Evolutionary conservation across 1,139 yeast genomes (phyloP), one percentile per base, ranked within the genome.

Genomic region (Geotrichum carabidarum): DNA sequence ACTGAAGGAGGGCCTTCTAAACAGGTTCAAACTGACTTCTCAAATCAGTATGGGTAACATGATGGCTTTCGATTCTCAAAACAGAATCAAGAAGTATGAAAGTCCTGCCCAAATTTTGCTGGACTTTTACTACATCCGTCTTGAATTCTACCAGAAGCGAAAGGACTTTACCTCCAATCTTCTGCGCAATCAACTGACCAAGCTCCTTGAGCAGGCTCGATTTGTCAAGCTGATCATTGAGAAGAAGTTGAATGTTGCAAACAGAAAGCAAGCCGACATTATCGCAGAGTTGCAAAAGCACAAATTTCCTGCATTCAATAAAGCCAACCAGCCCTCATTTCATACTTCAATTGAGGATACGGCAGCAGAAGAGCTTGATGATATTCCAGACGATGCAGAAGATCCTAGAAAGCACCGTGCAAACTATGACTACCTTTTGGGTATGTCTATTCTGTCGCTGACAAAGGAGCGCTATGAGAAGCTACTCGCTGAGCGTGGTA

Each of bases 31-130:
- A 68, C 77, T 94, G 55, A 74, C 81, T 11, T 77, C 90, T 0
- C 75, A 85, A 9, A 74, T 93, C 44, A 84, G 80, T 68, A 75
- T 88, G 62, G 79, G 83, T 51, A 94, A 94, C 68, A 90, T 94
- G 96, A 96, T 93, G 57, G 95, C 96, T 0, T 94, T 94, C 72
- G 98, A 93, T 71, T 81, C 96, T n/a, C 79, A 80, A 57, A 96
- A 96, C 42, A 81, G 94, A 63, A 88, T 94, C 62, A 88, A 86
- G 67, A 87, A 81, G 67, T 94, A 91, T 68, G 84, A 82, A 14
- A 75, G 77, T 51, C 86, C 86, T 1, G 79, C 81, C 60, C 95
- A 90, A 54, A 93, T 94, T 44, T 74, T 94, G 63, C 78, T 75
- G 59, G 98, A 93, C 62, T 94, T 86, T 69, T 94, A 84, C 68